Base-by-base conservation (phyloP, 169 alveolate genomes). In the Plasmodium billcollinsi region DNA sequence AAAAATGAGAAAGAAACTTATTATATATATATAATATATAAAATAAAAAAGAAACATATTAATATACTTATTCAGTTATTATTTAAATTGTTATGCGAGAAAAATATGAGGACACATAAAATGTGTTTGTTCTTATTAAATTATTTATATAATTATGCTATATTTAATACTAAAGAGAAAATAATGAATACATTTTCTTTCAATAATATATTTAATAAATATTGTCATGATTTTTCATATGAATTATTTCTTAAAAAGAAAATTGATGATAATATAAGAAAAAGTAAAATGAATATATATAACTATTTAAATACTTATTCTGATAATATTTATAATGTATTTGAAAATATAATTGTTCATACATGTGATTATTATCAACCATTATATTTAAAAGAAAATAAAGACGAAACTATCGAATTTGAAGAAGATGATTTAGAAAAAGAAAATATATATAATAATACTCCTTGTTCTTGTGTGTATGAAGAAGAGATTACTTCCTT, bases 351-450 rank as follows among this genome's bases (percentile, higher is more conserved):
- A n/a, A 45, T 62, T 45, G 49, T 47, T 29, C 91, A 83, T 45
- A 61, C 70, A 20, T 83, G 91, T 49, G 91, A 83, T 69, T 83
- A 83, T 26, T 56, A 83, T 50, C 67, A 83, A 49, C 91, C 91
- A 0, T 7, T 83, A 52, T 83, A 83, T 56, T 63, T 83, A 62
- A 69, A 83, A 54, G 56, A 26, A 2, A 45, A 66, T 6, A 61
- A 43, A 24, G 39, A 47, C 2, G 0, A 21, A 18, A 8, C n/a
- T 47, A 45, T 26, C 5, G 2, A 11, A 11, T 26, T 8, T n/a
- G 43, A 39, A 59, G 24, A 56, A 18, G 21, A 11, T 12, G 18
- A 15, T 11, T 56, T 26, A 62, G 14, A 43, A 11, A 18, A 26
- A 70, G 47, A 39, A 39, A 39, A 39, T 0, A 5, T 39, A 39